Evolutionary conservation across 805 yeast genomes (phyloP), one percentile per base, ranked within the genome.

Genomic region (Metschnikowia rubicola): DNA sequence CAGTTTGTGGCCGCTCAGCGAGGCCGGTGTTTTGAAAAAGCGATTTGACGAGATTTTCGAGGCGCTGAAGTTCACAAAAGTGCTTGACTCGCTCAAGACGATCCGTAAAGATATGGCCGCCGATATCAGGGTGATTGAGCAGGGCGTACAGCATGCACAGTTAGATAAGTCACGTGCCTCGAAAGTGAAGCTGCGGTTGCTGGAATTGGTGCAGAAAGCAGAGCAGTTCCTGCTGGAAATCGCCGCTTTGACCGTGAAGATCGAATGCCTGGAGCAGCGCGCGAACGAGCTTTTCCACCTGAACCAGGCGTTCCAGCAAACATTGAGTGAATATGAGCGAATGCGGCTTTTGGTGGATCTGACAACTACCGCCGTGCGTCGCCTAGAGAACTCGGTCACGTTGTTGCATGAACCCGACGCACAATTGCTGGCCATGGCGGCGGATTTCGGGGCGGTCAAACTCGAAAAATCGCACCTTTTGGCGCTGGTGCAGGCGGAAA

Each of bases 41-140:
- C 78, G 92, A 44, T 95, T 94, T 59, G 99, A 94, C 64, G 99
- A 94, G 65, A 92, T 94, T 8, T 94, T 94, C 60, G 97, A 94
- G 66, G 97, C 97, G 0, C 80, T 89, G 55, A 90, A 88, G 63
- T 95, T 87, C 60, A 89, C 97, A 1, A 92, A 88, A 61, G 96
- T 94, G 0, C 70, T 94, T 33, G 97, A 91, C 48, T 80, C 79
- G 44, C 73, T 94, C 58, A 91, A 90, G 60, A 64, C 63, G 1
- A 79, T 90, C 36, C 80, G 86, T 44, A 92, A 91, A 58, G 95
- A 88, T 37, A 79, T 88, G 78, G 70, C 81, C 10, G 70, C 75
- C 1, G 96, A 90, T 49, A 84, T 88, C 33, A 86, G 84, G 58
- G 64, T 92, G 9, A 72, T 90, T 39, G 83, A 86, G 53, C 89